Conservation (phyloP, 2,329 filamentous ascomycete genomes). For the Emydomyces testavorans region DNA sequence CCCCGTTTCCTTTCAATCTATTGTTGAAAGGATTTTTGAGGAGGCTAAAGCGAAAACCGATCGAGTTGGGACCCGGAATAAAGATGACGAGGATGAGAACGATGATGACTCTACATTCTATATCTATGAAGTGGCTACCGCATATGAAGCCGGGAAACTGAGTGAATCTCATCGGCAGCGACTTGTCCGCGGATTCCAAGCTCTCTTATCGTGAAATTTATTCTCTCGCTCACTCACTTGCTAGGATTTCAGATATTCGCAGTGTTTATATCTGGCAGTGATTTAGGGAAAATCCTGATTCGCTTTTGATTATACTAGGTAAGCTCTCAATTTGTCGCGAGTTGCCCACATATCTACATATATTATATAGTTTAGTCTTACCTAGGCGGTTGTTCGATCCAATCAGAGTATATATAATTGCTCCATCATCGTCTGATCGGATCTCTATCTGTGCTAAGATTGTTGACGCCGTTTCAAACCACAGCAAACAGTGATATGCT, state of each 20-base stretch:
- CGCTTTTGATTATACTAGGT: no score
- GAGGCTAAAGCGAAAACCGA: constrained; percentile 8
- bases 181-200: constrained; percentile 7
- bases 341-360: no score
- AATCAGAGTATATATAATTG: no score
- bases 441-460: no score
- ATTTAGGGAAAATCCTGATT: no score
- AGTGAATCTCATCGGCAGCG: not conserved
- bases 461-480: no score
- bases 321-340: no score
- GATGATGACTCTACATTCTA: constrained; percentile 2
- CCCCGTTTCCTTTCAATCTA: constrained; percentile 8
- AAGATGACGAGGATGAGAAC: not conserved
- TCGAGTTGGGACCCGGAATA: not conserved
- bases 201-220: constrained; percentile 10
- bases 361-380: no score
- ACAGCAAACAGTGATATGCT: no score
- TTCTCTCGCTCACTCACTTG: not conserved
- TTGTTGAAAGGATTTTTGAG: constrained; percentile 10
- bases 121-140: constrained; percentile 2
- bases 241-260: not conserved
- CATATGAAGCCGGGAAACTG: not conserved
- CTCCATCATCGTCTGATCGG: no score
- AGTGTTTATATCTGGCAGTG: no score
- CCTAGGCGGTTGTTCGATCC: no score